Evolutionary conservation across 2,329 filamentous ascomycete genomes (phyloP).

Genomic region (Ophiostoma perfectum): DNA sequence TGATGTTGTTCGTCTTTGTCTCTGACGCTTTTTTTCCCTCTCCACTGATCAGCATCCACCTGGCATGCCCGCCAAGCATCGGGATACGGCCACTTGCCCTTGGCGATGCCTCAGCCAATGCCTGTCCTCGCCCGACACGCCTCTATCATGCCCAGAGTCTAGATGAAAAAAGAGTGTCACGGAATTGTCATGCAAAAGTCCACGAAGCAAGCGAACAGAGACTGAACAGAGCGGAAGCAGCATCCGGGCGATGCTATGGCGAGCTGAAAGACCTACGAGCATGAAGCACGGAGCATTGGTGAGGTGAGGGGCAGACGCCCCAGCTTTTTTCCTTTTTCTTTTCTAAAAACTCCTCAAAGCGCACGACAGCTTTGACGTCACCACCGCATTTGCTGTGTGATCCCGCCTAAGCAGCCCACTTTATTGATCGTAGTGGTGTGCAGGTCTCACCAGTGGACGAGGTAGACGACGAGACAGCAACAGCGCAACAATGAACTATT

Average conservation of each 20-base stretch:
- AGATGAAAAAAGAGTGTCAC: not conserved
- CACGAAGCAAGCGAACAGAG: no score
- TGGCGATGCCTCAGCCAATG: not conserved
- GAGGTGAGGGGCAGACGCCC: not conserved
- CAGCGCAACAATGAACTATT: not conserved
- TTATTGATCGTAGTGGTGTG: not conserved
- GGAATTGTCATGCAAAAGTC: no score
- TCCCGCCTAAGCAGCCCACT: conserved; percentile 15
- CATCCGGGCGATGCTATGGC: not conserved
- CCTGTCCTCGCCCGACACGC: not conserved
- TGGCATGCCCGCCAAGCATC: not conserved
- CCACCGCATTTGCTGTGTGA: not conserved
- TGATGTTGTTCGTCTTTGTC: not conserved
- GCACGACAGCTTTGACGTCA: conserved; percentile 17
- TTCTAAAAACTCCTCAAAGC: not conserved
- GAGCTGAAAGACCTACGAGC: not conserved
- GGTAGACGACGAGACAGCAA: not conserved
- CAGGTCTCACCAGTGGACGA: not conserved
- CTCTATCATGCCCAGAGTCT: not conserved
- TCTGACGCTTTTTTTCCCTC: not conserved
- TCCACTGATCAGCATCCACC: conserved; percentile 8
- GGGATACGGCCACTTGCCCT: not conserved
- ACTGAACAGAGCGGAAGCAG: not conserved
- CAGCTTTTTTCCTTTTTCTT: not conserved
- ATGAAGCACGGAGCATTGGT: no score